phyloP scores from a whole-genome alignment of 805 yeast species.

The Sungouiozyma intestinalis region DNA sequence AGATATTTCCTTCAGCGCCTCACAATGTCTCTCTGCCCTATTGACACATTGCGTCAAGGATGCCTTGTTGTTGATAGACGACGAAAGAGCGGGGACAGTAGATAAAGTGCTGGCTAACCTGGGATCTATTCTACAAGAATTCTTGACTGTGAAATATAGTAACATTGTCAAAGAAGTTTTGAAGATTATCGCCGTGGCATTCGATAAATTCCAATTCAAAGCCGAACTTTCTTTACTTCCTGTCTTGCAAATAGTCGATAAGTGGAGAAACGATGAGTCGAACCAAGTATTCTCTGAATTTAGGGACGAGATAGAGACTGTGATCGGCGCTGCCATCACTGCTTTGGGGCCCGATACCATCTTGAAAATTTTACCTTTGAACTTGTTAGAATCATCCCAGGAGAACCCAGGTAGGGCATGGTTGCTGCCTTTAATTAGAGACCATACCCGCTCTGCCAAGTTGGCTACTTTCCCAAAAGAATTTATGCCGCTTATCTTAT shows the following conservation, averaged over 20 bases:
- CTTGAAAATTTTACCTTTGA: constrained; percentile 64
- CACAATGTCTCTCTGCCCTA: constrained; percentile 79
- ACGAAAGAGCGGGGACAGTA: constrained; percentile 44
- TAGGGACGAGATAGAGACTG: constrained; percentile 68
- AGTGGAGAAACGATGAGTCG: constrained; percentile 72
- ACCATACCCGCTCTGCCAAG: constrained; percentile 63
- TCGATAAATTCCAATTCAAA: constrained; percentile 53
- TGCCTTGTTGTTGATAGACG: constrained; percentile 35
- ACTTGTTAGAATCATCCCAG: constrained; percentile 46
- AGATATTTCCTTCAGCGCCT: constrained; percentile 61
- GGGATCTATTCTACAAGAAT: constrained; percentile 44
- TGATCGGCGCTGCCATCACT: constrained; percentile 67
- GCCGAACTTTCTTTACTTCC: constrained; percentile 60
- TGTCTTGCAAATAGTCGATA: constrained; percentile 65
- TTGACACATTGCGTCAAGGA: constrained; percentile 59
- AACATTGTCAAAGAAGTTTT: constrained; percentile 67
- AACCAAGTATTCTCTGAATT: constrained; percentile 36
- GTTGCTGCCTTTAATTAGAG: constrained; percentile 85
- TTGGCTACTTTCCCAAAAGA: constrained; percentile 51
- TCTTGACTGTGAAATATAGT: constrained; percentile 64
- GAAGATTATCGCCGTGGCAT: constrained; percentile 51
- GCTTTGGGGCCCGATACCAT: constrained; percentile 84
- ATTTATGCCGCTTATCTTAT: constrained; percentile 54
- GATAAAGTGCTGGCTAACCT: constrained; percentile 45
- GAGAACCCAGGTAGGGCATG: constrained; percentile 82